Percentiles rank a stretch among this genome's conserved stretches.
These are phyloP conservation scores for Yamadazyma paraphyllophila DNA, from an alignment of 805 yeast species.

Conservation along the genomic window DNA sequence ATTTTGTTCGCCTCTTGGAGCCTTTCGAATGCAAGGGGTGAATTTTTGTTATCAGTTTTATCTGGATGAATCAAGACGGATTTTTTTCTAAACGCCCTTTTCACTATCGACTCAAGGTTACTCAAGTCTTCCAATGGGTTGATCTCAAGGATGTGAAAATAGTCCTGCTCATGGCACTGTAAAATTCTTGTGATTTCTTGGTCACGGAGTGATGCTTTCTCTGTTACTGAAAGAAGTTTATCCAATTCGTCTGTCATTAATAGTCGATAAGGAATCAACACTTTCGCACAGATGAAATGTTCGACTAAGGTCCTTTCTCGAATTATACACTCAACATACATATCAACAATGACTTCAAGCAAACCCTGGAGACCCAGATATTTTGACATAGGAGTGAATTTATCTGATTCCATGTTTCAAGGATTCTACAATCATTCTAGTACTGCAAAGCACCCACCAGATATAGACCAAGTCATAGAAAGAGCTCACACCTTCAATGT, in stretches of 20 bases:
- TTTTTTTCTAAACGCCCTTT: slow-evolving; percentile 51
- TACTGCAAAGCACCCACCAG: slow-evolving; percentile 59
- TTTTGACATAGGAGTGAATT: slow-evolving; percentile 60
- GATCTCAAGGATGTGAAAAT: slow-evolving; percentile 52
- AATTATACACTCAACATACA: background rate
- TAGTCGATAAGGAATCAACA: background rate
- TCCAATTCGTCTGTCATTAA: slow-evolving; percentile 11
- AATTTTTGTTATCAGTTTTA: slow-evolving; percentile 52
- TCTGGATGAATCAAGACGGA: slow-evolving; percentile 72
- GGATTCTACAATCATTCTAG: slow-evolving; percentile 71
- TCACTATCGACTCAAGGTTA: slow-evolving; percentile 38
- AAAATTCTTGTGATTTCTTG: slow-evolving; percentile 57
- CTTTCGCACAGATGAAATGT: slow-evolving; percentile 1
- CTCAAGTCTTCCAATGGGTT: slow-evolving; percentile 20
- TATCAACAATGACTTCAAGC: background rate
- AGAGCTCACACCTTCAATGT: slow-evolving; percentile 71
- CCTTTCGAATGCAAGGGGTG: slow-evolving; percentile 62
- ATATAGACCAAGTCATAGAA: slow-evolving; percentile 58
- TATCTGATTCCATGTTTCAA: slow-evolving; percentile 84
- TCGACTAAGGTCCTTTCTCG: background rate
- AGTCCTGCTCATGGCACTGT: slow-evolving; percentile 46
- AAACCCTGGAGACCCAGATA: slow-evolving; percentile 40
- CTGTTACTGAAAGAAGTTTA: slow-evolving; percentile 14
- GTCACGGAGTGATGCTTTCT: slow-evolving; percentile 37
- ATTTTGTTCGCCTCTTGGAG: slow-evolving; percentile 52